Base-by-base conservation (phyloP, 2,329 filamentous ascomycete species). In the Apiospora malaysiana region DNA sequence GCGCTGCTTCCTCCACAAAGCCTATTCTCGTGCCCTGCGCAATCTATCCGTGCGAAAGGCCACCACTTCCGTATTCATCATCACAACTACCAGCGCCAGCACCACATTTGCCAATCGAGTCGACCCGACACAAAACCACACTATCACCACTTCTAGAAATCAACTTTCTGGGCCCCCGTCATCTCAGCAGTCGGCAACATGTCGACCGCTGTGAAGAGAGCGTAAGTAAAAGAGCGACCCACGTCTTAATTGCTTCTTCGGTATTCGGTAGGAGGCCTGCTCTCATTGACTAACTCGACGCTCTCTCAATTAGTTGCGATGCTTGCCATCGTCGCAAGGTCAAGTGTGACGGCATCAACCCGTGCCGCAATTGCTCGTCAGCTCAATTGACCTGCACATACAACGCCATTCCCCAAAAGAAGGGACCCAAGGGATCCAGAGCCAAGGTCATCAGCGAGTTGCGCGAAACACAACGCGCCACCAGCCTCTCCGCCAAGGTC, bases 401-500 rank as follows among this genome's bases (percentile, higher is more conserved):
- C 85, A 91, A 92, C 82, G 90, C 91, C 45, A 89, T 93, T 46
- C 91, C 91, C 1, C 91, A 92, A 82, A 93, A 93, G 83, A 93
- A 93, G 80, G 92, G 92, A 1, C 92, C 91, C 59, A 93, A 93
- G 81, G 91, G 92, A 74, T 92, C 90, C 43, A 85, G 91, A 72
- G 92, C 92, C 68, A 94, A 93, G 80, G 91, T 94, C 71, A 92
- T 94, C 80, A 93, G 90, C 77, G 91, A 93, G 77, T 80, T 94
- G 72, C 88, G 92, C 74, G 90, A 91, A 77, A 91, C 85, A 0
- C 91, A 93, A 77, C 87, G 90, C 75, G 89, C 91, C 78, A 90
- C 89, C 23, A 91, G 88, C 72, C 85, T 91, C 27, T 88, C 88
- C 0, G 86, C 86, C 74, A 90, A 89, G 78, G 85, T 90, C 21